phyloP scores from a whole-genome alignment of 495 filamentous ascomycete genomes.

The Thermochaetoides thermophila region DNA sequence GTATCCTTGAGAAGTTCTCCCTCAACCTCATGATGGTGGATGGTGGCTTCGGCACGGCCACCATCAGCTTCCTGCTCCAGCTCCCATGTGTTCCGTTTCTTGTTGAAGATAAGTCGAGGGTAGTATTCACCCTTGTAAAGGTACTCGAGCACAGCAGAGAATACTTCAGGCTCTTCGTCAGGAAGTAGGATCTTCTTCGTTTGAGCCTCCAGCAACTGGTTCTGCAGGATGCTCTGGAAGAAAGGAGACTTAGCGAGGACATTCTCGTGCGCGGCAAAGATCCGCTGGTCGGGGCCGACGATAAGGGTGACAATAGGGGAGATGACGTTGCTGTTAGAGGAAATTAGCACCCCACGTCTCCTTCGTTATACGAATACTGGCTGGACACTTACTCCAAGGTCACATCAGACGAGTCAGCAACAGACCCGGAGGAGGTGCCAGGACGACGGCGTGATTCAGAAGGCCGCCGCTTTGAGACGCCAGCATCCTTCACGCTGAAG shows the following conservation, averaged over 20 bases:
- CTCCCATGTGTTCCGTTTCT: constrained; percentile 52
- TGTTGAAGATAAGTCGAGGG: constrained; percentile 57
- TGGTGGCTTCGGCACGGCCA: constrained; percentile 43
- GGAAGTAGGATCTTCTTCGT: constrained; percentile 65
- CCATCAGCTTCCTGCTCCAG: constrained; percentile 42
- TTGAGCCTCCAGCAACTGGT: constrained; percentile 46
- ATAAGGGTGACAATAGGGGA: constrained; percentile 66
- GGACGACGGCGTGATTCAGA: constrained; percentile 25
- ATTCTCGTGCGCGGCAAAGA: constrained; percentile 85
- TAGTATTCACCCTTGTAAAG: constrained; percentile 90
- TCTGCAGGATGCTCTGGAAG: constrained; percentile 48
- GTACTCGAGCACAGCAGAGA: constrained; percentile 81
- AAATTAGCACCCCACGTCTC: no score
- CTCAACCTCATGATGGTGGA: constrained; percentile 50
- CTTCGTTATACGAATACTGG: no score
- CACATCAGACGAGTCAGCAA: constrained; percentile 15
- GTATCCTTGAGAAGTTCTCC: constrained; percentile 72
- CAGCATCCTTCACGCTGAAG: constrained; percentile 31
- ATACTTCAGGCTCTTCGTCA: constrained; percentile 74
- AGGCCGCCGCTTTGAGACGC: constrained; percentile 30
- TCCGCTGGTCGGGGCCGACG: constrained; percentile 61
- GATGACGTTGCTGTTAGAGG: constrained; percentile 39
- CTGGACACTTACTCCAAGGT: constrained; percentile 19
- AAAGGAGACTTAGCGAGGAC: constrained; percentile 64
- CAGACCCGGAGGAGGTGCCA: constrained; percentile 20